Conservation (phyloP, 768 basidiomycete species). For the Rhodosporidiobolus sp. region DNA sequence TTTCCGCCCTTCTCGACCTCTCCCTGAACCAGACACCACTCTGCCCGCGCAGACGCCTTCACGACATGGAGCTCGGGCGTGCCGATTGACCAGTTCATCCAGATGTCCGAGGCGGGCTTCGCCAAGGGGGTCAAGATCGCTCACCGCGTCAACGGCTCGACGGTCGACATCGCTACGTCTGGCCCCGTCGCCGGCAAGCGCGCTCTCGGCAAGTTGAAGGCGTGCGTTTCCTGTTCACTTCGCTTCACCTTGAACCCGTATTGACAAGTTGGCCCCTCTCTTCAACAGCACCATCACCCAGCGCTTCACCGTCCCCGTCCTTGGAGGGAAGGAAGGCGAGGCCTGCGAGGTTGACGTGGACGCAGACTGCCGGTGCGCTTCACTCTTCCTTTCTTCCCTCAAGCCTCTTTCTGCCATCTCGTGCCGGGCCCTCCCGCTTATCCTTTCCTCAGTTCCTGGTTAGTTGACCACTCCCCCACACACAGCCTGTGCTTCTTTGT, state of each 20-base stretch:
- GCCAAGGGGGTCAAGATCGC: slow-evolving; percentile 37
- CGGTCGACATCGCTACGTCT: slow-evolving; percentile 43
- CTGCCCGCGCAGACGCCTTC: slow-evolving; percentile 31
- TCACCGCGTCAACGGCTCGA: slow-evolving; percentile 43
- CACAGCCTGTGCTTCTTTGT: slow-evolving; percentile 45
- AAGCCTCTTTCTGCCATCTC: not conserved
- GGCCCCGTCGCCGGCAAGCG: slow-evolving; percentile 35
- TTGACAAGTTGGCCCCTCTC: not conserved
- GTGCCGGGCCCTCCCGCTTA: no score
- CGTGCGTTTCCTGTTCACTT: slow-evolving; percentile 9
- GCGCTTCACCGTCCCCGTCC: slow-evolving; percentile 42
- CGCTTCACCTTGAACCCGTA: no score
- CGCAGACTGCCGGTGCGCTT: slow-evolving; percentile 41
- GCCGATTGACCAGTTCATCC: slow-evolving; percentile 33
- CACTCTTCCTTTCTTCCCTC: not conserved
- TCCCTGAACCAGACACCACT: no score
- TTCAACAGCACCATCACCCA: slow-evolving; percentile 44
- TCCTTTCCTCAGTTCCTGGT: no score
- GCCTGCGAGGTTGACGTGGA: slow-evolving; percentile 45
- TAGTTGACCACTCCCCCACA: not conserved
- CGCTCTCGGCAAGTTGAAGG: slow-evolving; percentile 44
- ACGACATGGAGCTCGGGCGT: slow-evolving; percentile 35
- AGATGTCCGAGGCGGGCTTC: slow-evolving; percentile 38
- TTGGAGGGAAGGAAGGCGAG: slow-evolving; percentile 30
- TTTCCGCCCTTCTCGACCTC: no score